These are phyloP conservation scores for Ophiocordyceps camponoti-saundersi DNA, from an alignment of 2,329 filamentous ascomycete species.

Conservation along the genomic window DNA sequence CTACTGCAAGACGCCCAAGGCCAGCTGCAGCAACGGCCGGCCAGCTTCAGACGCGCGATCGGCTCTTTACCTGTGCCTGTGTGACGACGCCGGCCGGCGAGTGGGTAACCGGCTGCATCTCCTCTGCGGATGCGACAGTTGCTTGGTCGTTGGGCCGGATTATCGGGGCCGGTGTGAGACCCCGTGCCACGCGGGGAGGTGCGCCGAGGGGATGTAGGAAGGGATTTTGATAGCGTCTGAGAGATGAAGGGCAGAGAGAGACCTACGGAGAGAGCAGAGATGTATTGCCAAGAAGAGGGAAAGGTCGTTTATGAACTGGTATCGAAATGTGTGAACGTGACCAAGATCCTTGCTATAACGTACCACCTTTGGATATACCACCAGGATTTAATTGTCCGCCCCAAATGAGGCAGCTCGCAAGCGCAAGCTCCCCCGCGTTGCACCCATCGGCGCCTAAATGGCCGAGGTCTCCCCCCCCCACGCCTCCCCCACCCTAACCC, in stretches of 20 bases:
- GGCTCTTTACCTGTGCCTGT: conserved; percentile 22
- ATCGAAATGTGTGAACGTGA: neutral
- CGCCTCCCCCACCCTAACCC: neutral
- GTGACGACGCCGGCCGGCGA: conserved; percentile 13
- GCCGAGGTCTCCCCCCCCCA: neutral
- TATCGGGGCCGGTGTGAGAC: conserved; percentile 21
- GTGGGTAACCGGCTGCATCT: conserved; percentile 17
- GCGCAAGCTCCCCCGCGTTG: neutral
- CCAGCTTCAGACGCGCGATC: conserved; percentile 14
- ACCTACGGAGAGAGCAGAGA: neutral
- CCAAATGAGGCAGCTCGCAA: neutral
- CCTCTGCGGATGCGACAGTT: conserved; percentile 21
- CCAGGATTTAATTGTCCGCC: neutral
- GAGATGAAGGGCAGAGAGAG: too few species aligned
- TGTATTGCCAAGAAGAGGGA: neutral
- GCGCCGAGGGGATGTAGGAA: neutral
- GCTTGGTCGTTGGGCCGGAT: conserved; percentile 20
- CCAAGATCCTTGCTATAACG: too few species aligned
- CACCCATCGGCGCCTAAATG: neutral
- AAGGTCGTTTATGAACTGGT: neutral
- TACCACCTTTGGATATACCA: too few species aligned
- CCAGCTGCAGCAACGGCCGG: conserved; percentile 12
- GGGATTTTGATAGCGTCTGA: too few species aligned
- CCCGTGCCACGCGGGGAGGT: conserved; percentile 13
- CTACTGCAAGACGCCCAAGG: conserved; percentile 20